Base-by-base conservation (phyloP, 371 early-diverging fungal species). In the Cokeromyces recurvatus region DNA sequence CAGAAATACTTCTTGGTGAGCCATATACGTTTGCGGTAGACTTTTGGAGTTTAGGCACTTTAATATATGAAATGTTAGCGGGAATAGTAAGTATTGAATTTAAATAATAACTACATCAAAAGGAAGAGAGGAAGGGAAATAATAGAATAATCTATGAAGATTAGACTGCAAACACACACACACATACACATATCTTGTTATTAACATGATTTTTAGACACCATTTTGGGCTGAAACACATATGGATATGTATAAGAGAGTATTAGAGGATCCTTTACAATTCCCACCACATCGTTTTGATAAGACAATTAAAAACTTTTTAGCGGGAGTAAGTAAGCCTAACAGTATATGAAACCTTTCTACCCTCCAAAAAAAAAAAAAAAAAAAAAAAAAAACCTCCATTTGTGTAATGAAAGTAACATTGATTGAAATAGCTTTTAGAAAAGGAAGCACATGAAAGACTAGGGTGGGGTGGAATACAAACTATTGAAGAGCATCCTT, bases 21-120 rank as follows among this genome's bases (percentile, higher is more conserved):
- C 84, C 81, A 23, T 95, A 97, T 57, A 89, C 91, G 4, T 88
- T 82, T 55, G 79, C 78, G 0, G 93, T 92, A 2, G 99, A 99
- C 69, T 94, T 94, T 82, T 99, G 99, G 99, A 86, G 94, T 37
- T 68, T 97, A 3, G 99, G 98, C 2, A 89, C 95, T 1, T 71
- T 97, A 16, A 71, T 96, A 35, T 98, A 88, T 62, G 95, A 87
- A 54, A 84, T 89, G 76, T 46, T 88, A 23, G 74, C 76, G 22
- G 90, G 90, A 14, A 74, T 71, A 11, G 81, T 78, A 74, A 64
- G 75, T 65, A 17, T 31, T 19, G 21, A 17, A 38, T 23, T 31
- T 43, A 15, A n/a, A n/a, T n/a, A n/a, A 16, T 27, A 27, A 11
- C 7, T 5, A 27, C 7, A 27, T 27, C 29, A 27, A 27, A 27